Conservation (phyloP, 139 green algal genomes). For the Chlorella sp. region DNA sequence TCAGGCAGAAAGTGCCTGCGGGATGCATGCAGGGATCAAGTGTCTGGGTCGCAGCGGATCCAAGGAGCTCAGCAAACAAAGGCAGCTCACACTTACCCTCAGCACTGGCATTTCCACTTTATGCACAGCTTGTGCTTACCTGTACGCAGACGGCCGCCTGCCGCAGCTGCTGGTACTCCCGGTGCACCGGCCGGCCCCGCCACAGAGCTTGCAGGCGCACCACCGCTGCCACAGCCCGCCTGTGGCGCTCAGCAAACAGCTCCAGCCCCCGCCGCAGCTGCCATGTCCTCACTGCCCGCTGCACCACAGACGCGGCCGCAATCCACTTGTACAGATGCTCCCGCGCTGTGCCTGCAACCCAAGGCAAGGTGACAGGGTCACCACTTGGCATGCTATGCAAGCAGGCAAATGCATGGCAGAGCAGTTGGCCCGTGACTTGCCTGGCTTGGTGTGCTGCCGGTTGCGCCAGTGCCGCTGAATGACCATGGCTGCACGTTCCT, state of each 20-base stretch:
- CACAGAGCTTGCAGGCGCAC: constrained; percentile 56
- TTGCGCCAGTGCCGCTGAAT: constrained; percentile 70
- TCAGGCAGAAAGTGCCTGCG: too few relatives aligned
- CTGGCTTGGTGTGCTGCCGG: constrained; percentile 27
- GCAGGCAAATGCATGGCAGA: not conserved
- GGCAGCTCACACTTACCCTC: too few relatives aligned
- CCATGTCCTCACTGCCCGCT: constrained; percentile 49
- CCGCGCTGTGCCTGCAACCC: constrained; percentile 43
- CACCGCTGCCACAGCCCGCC: constrained; percentile 3
- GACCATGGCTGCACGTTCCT: constrained; percentile 75
- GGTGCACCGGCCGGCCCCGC: constrained; percentile 31
- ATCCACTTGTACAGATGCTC: constrained; percentile 61
- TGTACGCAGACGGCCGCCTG: constrained; percentile 34
- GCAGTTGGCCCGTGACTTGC: not conserved
- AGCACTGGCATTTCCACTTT: too few relatives aligned
- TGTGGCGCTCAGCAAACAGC: not conserved
- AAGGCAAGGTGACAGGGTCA: not conserved
- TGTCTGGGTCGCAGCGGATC: not conserved
- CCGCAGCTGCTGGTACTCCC: constrained; percentile 16
- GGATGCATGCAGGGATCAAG: too few relatives aligned
- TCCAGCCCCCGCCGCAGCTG: constrained; percentile 41
- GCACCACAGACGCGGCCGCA: constrained; percentile 55
- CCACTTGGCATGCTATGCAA: not conserved
- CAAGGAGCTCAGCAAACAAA: not conserved
- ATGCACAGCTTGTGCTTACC: not conserved